phyloP scores from a whole-genome alignment of 2,329 filamentous ascomycete species.

The Penicillium sp. region DNA sequence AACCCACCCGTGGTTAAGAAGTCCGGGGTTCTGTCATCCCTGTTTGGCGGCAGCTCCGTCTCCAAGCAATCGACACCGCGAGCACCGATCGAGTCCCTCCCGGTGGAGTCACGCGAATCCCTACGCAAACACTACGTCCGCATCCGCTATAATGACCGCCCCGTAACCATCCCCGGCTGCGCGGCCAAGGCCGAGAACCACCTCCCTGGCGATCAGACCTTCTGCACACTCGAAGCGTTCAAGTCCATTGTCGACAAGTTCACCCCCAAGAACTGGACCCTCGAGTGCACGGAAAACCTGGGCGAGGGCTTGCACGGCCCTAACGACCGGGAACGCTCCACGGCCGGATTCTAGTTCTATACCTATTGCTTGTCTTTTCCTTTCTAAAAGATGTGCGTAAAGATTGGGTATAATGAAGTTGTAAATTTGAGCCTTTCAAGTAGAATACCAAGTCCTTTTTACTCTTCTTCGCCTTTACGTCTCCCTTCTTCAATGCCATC shows the following conservation, averaged over 20 bases:
- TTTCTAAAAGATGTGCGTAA: not conserved
- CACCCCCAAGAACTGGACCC: conserved; percentile 74
- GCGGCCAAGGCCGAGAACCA: conserved; percentile 67
- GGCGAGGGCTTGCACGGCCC: conserved; percentile 51
- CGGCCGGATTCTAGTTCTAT: conserved; percentile 36
- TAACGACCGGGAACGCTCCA: conserved; percentile 34
- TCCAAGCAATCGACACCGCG: conserved; percentile 30
- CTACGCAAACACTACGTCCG: conserved; percentile 74
- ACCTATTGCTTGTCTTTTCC: not conserved
- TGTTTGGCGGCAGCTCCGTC: conserved; percentile 22
- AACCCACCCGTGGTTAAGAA: conserved; percentile 25
- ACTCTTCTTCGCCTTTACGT: conserved; percentile 9
- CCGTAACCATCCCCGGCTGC: conserved; percentile 79
- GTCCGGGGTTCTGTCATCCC: conserved; percentile 31
- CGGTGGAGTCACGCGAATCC: conserved; percentile 25
- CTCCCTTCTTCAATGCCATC: conserved; percentile 9
- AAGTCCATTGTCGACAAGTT: conserved; percentile 88
- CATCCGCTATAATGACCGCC: conserved; percentile 81
- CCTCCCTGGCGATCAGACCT: conserved; percentile 75
- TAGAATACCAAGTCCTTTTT: not conserved
- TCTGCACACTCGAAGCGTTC: conserved; percentile 90
- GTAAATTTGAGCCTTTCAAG: not conserved
- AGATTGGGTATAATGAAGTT: not conserved
- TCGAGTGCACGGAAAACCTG: conserved; percentile 56
- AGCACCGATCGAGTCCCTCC: conserved; percentile 28